Evolutionary conservation across 139 green algal genomes (phyloP), one percentile per base, ranked within the genome.

Genomic region (Tetraselmis striata): DNA sequence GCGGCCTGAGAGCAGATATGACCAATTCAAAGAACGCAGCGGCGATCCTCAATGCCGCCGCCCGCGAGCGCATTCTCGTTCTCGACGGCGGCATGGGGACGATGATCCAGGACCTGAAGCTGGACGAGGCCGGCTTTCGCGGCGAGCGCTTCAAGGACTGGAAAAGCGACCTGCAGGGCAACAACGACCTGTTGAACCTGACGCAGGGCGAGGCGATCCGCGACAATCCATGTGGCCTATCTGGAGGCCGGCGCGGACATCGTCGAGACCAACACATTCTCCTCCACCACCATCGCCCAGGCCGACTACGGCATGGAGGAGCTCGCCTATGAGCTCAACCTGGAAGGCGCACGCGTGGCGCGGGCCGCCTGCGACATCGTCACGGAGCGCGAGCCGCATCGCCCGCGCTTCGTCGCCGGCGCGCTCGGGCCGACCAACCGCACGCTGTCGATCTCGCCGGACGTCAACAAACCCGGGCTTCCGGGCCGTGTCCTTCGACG

Each of bases 401-500:
- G 45, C 27, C 77, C 77, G 30, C 77, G 77, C 5, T 81, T 45
- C n/a, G 77, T 81, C n/a, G 30, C 28, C n/a, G 77, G 77, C 11
- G 77, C 77, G 28, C 32, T 81, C 11, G 77, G 77, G 77, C 77
- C 77, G 28, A 81, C 77, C 2, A 81, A 81, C 77, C 32, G 29
- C 27, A 81, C 77, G 29, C 28, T 81, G 77, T 59, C 28, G 23
- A 28, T 81, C 5, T 81, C 77, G 30, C 77, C 77, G 23, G 30
- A 30, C 31, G 77, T 81, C 27, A 28, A 81, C 27, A 81, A 88
- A 88, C 85, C 85, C 85, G n/a, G 85, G 82, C 59, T 86, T 87
- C 80, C 85, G 85, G 78, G 78, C 28, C 31, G 83, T 81, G 76
- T 87, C 82, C 1, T 89, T 81, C 29, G 85, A 89, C 74, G 85